These are phyloP conservation scores for Trichoderma citrinoviride DNA, from an alignment of 2,329 filamentous ascomycete genomes.

Conservation along the genomic window DNA sequence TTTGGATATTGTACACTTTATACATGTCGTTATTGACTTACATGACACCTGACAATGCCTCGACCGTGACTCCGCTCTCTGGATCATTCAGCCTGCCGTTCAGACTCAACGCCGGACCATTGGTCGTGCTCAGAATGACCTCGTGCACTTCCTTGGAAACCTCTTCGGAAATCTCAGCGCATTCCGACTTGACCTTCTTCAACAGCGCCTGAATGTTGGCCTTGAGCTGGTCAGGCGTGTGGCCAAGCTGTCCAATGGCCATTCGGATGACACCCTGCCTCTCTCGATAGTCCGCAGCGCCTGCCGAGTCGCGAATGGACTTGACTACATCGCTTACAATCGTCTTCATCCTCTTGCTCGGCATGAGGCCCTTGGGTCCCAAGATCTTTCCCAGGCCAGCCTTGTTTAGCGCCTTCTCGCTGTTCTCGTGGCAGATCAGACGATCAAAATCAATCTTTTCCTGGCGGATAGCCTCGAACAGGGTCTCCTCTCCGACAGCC, in stretches of 20 bases:
- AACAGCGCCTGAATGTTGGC: slow-evolving; percentile 80
- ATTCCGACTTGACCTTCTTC: slow-evolving; percentile 73
- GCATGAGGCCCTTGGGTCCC: slow-evolving; percentile 90
- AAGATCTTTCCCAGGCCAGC: slow-evolving; percentile 76
- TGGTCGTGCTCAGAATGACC: slow-evolving; percentile 80
- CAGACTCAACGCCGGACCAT: slow-evolving; percentile 82
- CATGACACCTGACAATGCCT: slow-evolving; percentile 54
- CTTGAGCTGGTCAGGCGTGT: slow-evolving; percentile 81
- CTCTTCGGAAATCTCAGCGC: slow-evolving; percentile 62
- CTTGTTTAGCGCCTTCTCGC: slow-evolving; percentile 75
- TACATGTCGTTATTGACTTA: slow-evolving; percentile 36
- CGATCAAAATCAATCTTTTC: slow-evolving; percentile 85
- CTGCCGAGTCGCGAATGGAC: slow-evolving; percentile 78
- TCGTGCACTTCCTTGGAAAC: slow-evolving; percentile 50
- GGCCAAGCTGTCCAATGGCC: slow-evolving; percentile 86
- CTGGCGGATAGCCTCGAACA: slow-evolving; percentile 73
- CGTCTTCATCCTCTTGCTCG: slow-evolving; percentile 80
- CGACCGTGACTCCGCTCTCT: slow-evolving; percentile 54
- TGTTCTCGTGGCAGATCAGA: slow-evolving; percentile 80
- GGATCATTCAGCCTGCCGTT: slow-evolving; percentile 72
- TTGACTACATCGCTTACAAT: slow-evolving; percentile 75
- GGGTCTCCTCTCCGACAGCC: slow-evolving; percentile 77
- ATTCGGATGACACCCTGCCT: slow-evolving; percentile 78
- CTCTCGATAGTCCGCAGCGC: slow-evolving; percentile 85
- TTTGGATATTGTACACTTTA: slow-evolving; percentile 42